Base-by-base conservation (phyloP, 805 yeast genomes). In the Metschnikowia koreensis region DNA sequence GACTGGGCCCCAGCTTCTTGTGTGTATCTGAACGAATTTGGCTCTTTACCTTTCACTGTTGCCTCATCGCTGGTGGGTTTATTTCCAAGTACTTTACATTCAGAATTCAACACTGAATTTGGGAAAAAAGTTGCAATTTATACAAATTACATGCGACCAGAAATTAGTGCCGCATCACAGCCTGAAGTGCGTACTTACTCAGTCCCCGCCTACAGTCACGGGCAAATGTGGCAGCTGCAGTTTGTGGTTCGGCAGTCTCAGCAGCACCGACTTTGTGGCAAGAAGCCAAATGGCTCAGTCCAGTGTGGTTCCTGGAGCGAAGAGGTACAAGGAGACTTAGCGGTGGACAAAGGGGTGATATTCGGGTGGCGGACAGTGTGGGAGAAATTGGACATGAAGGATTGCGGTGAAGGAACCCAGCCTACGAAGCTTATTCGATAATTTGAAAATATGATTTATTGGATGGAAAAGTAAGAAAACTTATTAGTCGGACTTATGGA, bases 191-290 rank as follows among this genome's bases (percentile, higher is more conserved):
- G 39, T 7, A 29, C 43, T 7, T 39, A 41, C n/a, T 13, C 34
- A 9, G 43, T 50, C 4, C 52, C 48, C 3, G 42, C 46, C 6
- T 27, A 41, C 17, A 44, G 38, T 8, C 28, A 28, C 9, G 52
- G 43, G 22, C 52, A 50, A 41, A 3, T 41, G 6, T 50, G 48
- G 48, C 38, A 36, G 38, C 45, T 28, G 41, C 39, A 27, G 11
- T 7, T 50, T n/a, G 27, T 36, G 13, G 16, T 39, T 13, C 40
- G 41, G 7, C 52, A 50, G 39, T 27, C 17, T 13, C 52, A 50
- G 39, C 52, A 36, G 33, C 12, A 37, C 17, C 46, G 33, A 22
- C n/a, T 15, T 6, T 44, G 46, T 29, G 34, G 22, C 33, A 42
- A 33, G 11, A 29, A 9, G 12, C 11, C 22, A 34, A 15, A 12